Percentiles rank a stretch among this genome's conserved stretches.
phyloP scores from a whole-genome alignment of 164 flowering plant species.

The Liriodendron chinense region DNA sequence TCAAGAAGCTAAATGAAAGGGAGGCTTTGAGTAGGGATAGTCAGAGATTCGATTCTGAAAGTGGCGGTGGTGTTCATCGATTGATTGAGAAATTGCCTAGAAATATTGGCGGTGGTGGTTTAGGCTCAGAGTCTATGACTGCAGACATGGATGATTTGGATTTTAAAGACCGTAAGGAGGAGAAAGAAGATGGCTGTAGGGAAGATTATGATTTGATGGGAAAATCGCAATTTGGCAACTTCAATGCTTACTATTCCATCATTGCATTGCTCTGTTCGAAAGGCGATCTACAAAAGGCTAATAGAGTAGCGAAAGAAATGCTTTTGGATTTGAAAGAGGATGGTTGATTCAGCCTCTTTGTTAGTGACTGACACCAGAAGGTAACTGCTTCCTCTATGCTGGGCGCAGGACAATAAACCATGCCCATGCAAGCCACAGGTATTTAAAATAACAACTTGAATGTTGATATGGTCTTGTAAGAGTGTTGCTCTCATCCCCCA shows the following conservation, averaged over 20 bases:
- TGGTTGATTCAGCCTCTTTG: conserved; percentile 4
- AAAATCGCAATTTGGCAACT: conserved; percentile 23
- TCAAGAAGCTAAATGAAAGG: conserved; percentile 10
- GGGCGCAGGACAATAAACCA: background rate
- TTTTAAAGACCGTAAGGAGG: background rate
- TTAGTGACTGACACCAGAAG: background rate
- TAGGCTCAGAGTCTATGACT: background rate
- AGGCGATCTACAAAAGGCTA: conserved; percentile 57
- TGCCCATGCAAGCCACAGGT: background rate
- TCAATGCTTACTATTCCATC: conserved; percentile 46
- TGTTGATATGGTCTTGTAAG: too few species aligned
- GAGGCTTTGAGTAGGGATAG: conserved; percentile 10
- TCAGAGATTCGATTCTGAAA: conserved; percentile 14
- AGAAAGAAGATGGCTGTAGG: conserved; percentile 12
- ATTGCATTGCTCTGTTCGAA: conserved; percentile 53
- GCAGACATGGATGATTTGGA: background rate
- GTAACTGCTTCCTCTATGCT: background rate
- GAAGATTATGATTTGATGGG: conserved; percentile 3
- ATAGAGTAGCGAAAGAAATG: conserved; percentile 44
- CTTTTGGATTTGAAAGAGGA: conserved; percentile 15
- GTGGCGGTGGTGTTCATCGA: background rate
- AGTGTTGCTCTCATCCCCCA: too few species aligned
- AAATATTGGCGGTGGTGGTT: background rate
- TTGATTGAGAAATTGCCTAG: background rate
- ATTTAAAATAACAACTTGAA: background rate